Conservation (phyloP, 352 stramenopile species). For the Blastocystis sp. region DNA sequence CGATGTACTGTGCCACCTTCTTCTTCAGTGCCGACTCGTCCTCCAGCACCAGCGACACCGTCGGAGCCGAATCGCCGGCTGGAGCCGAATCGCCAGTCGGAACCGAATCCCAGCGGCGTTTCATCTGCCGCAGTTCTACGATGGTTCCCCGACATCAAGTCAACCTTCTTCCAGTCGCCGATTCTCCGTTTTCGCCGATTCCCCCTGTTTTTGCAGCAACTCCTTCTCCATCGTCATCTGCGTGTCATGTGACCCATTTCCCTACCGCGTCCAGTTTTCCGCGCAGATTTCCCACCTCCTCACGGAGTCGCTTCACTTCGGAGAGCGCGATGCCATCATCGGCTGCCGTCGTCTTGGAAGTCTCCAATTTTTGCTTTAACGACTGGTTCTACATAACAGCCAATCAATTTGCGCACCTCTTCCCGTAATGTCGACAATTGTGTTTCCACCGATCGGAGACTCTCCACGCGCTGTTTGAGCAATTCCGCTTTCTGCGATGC, state of each 20-base stretch:
- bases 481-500: neutral
- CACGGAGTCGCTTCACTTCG: neutral
- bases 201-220: neutral
- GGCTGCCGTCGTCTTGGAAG: neutral
- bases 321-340: neutral
- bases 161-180: neutral
- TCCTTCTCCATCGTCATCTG: neutral
- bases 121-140: neutral
- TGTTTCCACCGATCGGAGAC: neutral
- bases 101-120: neutral
- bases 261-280: conserved; percentile 18
- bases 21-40: neutral
- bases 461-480: neutral
- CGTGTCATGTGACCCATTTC: neutral
- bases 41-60: neutral
- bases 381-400: neutral
- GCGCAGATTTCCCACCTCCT: neutral
- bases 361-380: neutral
- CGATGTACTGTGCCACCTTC: conserved; percentile 11
- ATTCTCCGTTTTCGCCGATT: neutral
- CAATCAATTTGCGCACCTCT: neutral
- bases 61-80: neutral
- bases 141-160: neutral
- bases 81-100: neutral
- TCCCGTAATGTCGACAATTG: neutral